Conservation (phyloP, 352 stramenopile genomes). For the Peronospora belbahrii region DNA sequence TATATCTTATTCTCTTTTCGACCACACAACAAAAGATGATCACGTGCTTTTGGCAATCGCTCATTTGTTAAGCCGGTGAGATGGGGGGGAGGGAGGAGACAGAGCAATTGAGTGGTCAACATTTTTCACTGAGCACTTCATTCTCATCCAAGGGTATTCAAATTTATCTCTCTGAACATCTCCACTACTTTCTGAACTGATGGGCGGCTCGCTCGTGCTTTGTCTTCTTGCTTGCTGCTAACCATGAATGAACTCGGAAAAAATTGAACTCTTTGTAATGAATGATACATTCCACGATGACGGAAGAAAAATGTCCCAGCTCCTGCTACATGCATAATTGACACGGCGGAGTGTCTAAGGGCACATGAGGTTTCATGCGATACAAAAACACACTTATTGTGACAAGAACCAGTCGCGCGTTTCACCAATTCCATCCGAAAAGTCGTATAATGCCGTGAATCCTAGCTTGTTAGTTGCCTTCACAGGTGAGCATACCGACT, state of each 20-base stretch:
- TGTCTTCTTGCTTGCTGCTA: neutral
- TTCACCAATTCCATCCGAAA: slow-evolving; percentile 55
- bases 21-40: neutral
- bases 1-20: neutral
- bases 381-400: slow-evolving; percentile 11
- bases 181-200: slow-evolving; percentile 5
- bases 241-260: neutral
- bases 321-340: too few relatives aligned
- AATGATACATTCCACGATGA: slow-evolving; percentile 8
- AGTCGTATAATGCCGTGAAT: slow-evolving; percentile 63
- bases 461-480: slow-evolving; percentile 65
- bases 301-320: slow-evolving; percentile 4
- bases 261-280: slow-evolving; percentile 8
- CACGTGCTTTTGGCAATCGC: slow-evolving; percentile 6
- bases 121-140: too few relatives aligned
- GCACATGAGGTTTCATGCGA: slow-evolving; percentile 3
- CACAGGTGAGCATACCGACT: slow-evolving; percentile 63
- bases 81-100: neutral
- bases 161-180: too few relatives aligned
- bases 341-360: slow-evolving; percentile 10
- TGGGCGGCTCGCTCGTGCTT: neutral
- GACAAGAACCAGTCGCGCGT: slow-evolving; percentile 75
- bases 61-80: slow-evolving; percentile 8
- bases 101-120: neutral
- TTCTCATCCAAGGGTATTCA: too few relatives aligned